Evolutionary conservation across 805 yeast species (phyloP).

Genomic region (Saccharomycopsis malanga): DNA sequence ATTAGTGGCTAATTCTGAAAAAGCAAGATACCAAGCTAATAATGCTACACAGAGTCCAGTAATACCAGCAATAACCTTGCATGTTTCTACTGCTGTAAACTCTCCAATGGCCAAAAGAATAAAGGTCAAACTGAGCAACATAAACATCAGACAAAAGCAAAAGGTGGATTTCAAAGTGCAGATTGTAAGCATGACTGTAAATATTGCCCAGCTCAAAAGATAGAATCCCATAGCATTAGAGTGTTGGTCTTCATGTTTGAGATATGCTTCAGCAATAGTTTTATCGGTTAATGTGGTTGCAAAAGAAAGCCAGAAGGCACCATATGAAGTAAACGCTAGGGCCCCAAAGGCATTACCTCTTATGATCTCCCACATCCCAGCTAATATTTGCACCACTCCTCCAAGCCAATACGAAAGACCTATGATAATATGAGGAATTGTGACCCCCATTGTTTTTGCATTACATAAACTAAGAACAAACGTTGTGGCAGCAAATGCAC

Average conservation of each 20-base stretch:
- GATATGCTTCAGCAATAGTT: slow-evolving; percentile 39
- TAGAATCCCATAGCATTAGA: slow-evolving; percentile 41
- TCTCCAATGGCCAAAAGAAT: slow-evolving; percentile 45
- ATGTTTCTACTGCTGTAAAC: slow-evolving; percentile 34
- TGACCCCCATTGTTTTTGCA: slow-evolving; percentile 52
- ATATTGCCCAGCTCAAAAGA: slow-evolving; percentile 44
- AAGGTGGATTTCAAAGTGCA: slow-evolving; percentile 58
- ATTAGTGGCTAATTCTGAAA: slow-evolving; percentile 47
- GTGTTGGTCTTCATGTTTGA: slow-evolving; percentile 31
- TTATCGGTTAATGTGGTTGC: slow-evolving; percentile 48
- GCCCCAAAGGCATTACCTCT: slow-evolving; percentile 64
- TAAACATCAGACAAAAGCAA: slow-evolving; percentile 52
- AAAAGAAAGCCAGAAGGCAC: slow-evolving; percentile 61
- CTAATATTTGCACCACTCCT: slow-evolving; percentile 51
- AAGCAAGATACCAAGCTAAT: slow-evolving; percentile 53
- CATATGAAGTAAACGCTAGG: slow-evolving; percentile 36
- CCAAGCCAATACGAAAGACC: slow-evolving; percentile 61
- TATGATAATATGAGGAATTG: slow-evolving; percentile 45
- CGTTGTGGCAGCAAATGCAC: slow-evolving; percentile 55
- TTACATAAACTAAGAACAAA: slow-evolving; percentile 50
- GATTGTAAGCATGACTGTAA: slow-evolving; percentile 36
- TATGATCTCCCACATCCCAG: slow-evolving; percentile 66
- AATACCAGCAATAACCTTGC: slow-evolving; percentile 47
- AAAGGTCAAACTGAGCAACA: slow-evolving; percentile 48
- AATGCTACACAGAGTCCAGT: slow-evolving; percentile 46